Base-by-base conservation (phyloP, 192 early-diverging fungal species). In the Funneliformis geosporum region DNA sequence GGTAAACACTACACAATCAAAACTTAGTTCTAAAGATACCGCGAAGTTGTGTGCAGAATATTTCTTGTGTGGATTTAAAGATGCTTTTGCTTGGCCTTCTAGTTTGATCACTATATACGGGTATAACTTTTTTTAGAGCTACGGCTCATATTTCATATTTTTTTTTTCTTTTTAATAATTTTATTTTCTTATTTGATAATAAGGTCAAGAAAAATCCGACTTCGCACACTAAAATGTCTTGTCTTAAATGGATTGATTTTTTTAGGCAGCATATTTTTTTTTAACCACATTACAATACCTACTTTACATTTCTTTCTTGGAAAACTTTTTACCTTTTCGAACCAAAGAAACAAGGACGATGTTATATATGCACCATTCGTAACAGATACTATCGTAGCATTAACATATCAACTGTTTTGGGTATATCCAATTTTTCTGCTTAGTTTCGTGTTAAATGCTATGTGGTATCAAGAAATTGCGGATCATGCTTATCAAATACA, bases 391-490 rank as follows among this genome's bases (percentile, higher is more conserved):
- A 25, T 73, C 23, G 61, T 84, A n/a, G 62, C 39, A 28, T 81
- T 83, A 73, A 67, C 75, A 55, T 82, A 84, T 81, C 76, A 80
- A 18, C 39, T 87, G 33, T 82, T 90, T n/a, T 92, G 90, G 90
- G 73, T 88, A 33, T 89, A 88, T 60, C 90, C 91, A 12, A 68
- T 90, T 14, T 89, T 88, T 79, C 39, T 81, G 14, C 66, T 87
- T 14, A 86, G 85, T 67, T 86, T 90, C 61, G 70, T 89, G 4
- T 72, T 90, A 43, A 90, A 87, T 69, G 43, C 86, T 21, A 80
- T 85, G 8, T 89, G 87, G 87, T 92, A 89, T 73, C 86, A 90
- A 75, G 70, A 82, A 40, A 91, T 91, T 66, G 91, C 91, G 3
- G 84, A 88, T 44, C 71, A 87, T 14, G 81, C 83, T 59, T 88